These are phyloP conservation scores for Candida methanosorbosa DNA, from an alignment of 805 yeast genomes.

Conservation along the genomic window DNA sequence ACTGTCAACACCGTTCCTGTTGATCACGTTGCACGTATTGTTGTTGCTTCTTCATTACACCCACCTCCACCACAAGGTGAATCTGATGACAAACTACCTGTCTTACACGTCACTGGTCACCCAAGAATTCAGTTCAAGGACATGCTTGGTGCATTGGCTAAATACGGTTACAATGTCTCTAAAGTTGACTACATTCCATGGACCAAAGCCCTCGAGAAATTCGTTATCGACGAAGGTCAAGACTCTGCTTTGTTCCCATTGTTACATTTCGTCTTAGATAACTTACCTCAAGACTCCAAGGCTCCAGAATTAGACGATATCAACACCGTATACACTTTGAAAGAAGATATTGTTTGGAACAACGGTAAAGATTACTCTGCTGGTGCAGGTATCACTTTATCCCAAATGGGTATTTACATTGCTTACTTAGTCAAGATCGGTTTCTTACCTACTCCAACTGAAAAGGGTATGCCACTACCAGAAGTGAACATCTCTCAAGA, in stretches of 20 bases:
- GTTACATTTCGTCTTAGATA: conserved; percentile 88
- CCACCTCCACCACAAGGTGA: conserved; percentile 46
- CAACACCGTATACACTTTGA: conserved; percentile 68
- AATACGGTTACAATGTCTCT: conserved; percentile 65
- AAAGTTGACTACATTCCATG: conserved; percentile 66
- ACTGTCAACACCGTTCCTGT: conserved; percentile 96
- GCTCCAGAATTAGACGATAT: conserved; percentile 93
- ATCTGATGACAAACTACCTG: conserved; percentile 32
- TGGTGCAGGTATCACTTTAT: conserved; percentile 68
- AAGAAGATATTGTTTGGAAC: conserved; percentile 45
- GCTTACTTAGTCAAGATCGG: conserved; percentile 75
- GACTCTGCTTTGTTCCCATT: conserved; percentile 90
- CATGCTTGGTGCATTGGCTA: conserved; percentile 54
- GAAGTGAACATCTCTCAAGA: conserved; percentile 43
- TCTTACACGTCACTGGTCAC: conserved; percentile 95
- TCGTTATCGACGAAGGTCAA: conserved; percentile 62
- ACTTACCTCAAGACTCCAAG: conserved; percentile 81
- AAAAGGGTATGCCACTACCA: conserved; percentile 43
- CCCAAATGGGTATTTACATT: conserved; percentile 66
- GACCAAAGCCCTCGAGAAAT: conserved; percentile 68
- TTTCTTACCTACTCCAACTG: conserved; percentile 60
- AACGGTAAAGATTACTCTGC: conserved; percentile 51
- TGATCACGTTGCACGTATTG: conserved; percentile 93
- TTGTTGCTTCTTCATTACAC: conserved; percentile 71
- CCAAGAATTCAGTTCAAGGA: conserved; percentile 81